Evolutionary conservation across 352 stramenopile genomes (phyloP).

Genomic region (Phytophthora quininea): DNA sequence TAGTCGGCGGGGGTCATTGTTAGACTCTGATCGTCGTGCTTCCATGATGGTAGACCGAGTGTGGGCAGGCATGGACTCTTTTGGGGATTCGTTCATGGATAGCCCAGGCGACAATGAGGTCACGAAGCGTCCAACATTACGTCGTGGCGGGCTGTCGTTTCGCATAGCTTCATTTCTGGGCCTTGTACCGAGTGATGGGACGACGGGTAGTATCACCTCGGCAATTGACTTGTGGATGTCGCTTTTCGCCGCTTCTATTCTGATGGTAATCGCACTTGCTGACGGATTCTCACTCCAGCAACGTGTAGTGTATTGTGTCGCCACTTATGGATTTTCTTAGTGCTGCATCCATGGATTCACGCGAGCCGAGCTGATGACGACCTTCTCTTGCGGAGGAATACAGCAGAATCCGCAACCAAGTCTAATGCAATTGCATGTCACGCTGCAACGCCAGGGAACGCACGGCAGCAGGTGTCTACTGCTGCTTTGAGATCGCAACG

Average conservation of each 20-base stretch:
- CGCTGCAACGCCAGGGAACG: background rate
- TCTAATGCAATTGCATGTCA: constrained; percentile 6
- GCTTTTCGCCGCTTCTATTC: constrained; percentile 51
- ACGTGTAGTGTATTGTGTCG: constrained; percentile 47
- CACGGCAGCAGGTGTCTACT: background rate
- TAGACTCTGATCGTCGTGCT: constrained; percentile 37
- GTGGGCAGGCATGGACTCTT: constrained; percentile 33
- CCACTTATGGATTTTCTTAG: constrained; percentile 63
- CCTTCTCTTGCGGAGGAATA: background rate
- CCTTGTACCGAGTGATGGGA: constrained; percentile 20
- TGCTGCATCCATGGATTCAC: constrained; percentile 63
- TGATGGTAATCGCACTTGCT: constrained; percentile 50
- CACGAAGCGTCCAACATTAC: constrained; percentile 9
- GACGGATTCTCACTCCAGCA: constrained; percentile 53
- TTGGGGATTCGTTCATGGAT: constrained; percentile 38
- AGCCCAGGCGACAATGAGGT: constrained; percentile 17
- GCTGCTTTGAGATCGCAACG: background rate
- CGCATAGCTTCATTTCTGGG: constrained; percentile 33
- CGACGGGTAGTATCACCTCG: constrained; percentile 32
- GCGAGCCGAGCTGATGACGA: constrained; percentile 2
- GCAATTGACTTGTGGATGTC: constrained; percentile 67
- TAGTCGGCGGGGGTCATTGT: constrained; percentile 34
- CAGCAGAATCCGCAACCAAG: constrained; percentile 2
- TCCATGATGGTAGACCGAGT: constrained; percentile 43
- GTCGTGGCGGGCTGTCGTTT: constrained; percentile 18